Conservation (phyloP, 2,329 filamentous ascomycete species). For the Cladophialophora bantiana region DNA sequence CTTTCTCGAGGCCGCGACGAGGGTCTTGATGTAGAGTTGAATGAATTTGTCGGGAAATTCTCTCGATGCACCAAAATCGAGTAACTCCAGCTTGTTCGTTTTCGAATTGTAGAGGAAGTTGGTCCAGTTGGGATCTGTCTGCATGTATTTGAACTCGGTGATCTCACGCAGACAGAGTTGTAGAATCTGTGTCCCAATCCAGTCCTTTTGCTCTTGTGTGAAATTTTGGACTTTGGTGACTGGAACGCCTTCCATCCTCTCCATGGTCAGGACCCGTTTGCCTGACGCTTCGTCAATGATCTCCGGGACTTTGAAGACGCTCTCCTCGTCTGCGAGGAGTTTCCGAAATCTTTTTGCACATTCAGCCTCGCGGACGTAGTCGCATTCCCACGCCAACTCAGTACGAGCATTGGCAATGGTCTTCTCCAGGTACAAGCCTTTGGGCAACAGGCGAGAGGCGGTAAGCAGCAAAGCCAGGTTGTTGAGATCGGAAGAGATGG, state of each 20-base stretch:
- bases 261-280: conserved; percentile 88
- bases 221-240: conserved; percentile 82
- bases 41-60: conserved; percentile 85
- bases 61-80: conserved; percentile 93
- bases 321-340: conserved; percentile 75
- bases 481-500: conserved; percentile 94
- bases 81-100: conserved; percentile 78
- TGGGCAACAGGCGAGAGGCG: conserved; percentile 86
- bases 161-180: conserved; percentile 92
- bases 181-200: conserved; percentile 94
- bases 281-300: conserved; percentile 82
- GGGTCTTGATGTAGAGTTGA: conserved; percentile 76
- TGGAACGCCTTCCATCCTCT: conserved; percentile 83
- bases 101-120: conserved; percentile 90
- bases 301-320: conserved; percentile 79
- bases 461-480: conserved; percentile 91
- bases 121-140: conserved; percentile 99
- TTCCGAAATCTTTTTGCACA: conserved; percentile 78
- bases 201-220: conserved; percentile 84
- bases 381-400: conserved; percentile 96
- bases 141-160: conserved; percentile 95
- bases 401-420: conserved; percentile 94
- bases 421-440: conserved; percentile 92
- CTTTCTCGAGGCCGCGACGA: conserved; percentile 77
- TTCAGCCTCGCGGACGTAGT: conserved; percentile 87